Evolutionary conservation across 306 rosid genomes (phyloP).

Genomic region (Lotus japonicus): DNA sequence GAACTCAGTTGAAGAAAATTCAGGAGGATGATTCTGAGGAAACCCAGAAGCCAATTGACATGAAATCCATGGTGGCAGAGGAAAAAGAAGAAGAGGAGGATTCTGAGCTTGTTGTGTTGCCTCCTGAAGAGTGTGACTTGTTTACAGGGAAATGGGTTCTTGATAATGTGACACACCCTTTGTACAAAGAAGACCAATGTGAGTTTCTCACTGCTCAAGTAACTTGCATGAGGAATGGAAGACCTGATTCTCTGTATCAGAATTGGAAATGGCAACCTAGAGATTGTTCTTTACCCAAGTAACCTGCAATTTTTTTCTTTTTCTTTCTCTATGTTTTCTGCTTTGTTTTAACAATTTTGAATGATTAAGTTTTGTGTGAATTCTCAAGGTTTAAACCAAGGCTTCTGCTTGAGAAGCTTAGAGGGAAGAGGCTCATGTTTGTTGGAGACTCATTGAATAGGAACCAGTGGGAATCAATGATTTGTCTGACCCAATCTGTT

Average conservation of each 20-base stretch:
- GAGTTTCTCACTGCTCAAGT: slow-evolving; percentile 80
- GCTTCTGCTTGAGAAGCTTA: slow-evolving; percentile 72
- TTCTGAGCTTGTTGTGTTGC: slow-evolving; percentile 42
- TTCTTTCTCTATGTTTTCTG: background rate
- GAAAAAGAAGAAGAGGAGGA: slow-evolving; percentile 29
- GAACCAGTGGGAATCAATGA: slow-evolving; percentile 99
- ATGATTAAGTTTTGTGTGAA: background rate
- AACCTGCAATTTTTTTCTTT: background rate
- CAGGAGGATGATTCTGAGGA: slow-evolving; percentile 34
- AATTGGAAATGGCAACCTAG: slow-evolving; percentile 97
- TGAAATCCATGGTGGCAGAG: slow-evolving; percentile 19
- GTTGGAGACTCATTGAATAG: slow-evolving; percentile 95
- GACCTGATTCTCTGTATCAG: slow-evolving; percentile 71
- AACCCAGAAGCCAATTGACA: slow-evolving; percentile 30
- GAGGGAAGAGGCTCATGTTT: slow-evolving; percentile 95
- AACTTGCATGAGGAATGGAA: slow-evolving; percentile 87
- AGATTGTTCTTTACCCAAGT: slow-evolving; percentile 89
- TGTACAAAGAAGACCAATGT: slow-evolving; percentile 87
- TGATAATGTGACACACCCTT: slow-evolving; percentile 65
- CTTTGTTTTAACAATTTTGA: background rate
- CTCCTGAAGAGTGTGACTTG: slow-evolving; percentile 85
- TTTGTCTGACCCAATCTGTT: slow-evolving; percentile 76
- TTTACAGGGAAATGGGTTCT: slow-evolving; percentile 79
- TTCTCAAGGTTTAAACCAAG: slow-evolving; percentile 68
- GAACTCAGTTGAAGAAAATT: slow-evolving; percentile 23